Base-by-base conservation (phyloP, 257 asterid genomes). In the Linaria vulgaris region DNA sequence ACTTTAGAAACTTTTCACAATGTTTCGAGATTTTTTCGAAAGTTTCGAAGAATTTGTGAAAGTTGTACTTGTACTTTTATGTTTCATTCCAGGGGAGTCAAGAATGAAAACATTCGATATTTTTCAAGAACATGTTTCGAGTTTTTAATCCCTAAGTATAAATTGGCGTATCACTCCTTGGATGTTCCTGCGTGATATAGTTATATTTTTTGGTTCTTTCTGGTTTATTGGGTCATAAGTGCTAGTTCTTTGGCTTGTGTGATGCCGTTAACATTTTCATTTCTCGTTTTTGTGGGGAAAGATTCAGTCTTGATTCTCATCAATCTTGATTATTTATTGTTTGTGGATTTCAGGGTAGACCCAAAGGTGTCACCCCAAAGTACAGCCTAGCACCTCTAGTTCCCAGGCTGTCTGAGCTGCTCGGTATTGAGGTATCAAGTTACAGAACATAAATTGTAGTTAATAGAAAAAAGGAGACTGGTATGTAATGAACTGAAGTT, bases 401-500 rank as follows among this genome's bases (percentile, higher is more conserved):
- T 44, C 87, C 95, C 57, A 82, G 94, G 79, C 77, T 86, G 45
- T 79, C 96, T 21, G 95, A 88, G 70, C 74, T 88, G 59, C 82
- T 88, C 9, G 94, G 94, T 13, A 78, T 86, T 65, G 73, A 82
- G 96, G 95, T 88, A 79, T 13, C 22, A 31, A 64, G 46, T 23
- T 4, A 0, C 30, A 12, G 16, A 21, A 50, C 24, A 49, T n/a
- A 21, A 15, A 13, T 55, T 25, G 0, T 11, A 5, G 41, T 47
- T 13, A 8, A 10, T 13, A 24, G 21, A 34, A 27, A 46, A 11
- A 46, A 15, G 11, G 13, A 20, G 47, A 22, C 25, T 8, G 10
- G 21, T 41, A 34, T 34, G 6, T 21, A 23, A 8, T 52, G 1
- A 9, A 20, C 15, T 5, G 44, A 24, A 38, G 25, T 27, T 50